Conservation (phyloP, 148 eudicot genomes). For the Drosera capensis region DNA sequence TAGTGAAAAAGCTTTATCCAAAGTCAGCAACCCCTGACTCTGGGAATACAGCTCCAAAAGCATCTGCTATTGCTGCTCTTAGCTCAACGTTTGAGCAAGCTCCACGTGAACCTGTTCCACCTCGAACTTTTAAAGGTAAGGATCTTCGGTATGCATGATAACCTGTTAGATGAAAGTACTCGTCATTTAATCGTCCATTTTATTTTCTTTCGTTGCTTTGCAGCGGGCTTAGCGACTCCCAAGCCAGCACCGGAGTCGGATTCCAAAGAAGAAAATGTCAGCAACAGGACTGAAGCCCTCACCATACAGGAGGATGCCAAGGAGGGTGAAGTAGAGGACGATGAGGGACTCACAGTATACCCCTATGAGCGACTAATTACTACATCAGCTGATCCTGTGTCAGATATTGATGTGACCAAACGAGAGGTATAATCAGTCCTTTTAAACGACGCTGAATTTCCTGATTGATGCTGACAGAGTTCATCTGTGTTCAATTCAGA, state of each 20-base stretch:
- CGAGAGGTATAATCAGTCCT: too few relatives aligned
- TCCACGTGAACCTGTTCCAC: conserved; percentile 37
- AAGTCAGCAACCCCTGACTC: conserved; percentile 63
- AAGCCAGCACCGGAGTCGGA: conserved; percentile 31
- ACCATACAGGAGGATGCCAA: conserved; percentile 57
- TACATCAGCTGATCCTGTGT: conserved; percentile 42
- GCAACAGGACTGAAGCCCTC: conserved; percentile 30
- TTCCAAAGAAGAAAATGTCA: conserved; percentile 41
- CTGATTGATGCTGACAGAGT: too few relatives aligned
- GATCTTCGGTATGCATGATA: too few relatives aligned
- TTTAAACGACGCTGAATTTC: too few relatives aligned
- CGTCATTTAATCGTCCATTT: too few relatives aligned
- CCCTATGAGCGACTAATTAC: conserved; percentile 76
- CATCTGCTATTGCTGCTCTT: conserved; percentile 68
- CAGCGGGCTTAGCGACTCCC: conserved; percentile 43
- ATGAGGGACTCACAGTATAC: conserved; percentile 58
- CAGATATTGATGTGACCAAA: conserved; percentile 81
- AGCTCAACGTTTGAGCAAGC: conserved; percentile 50
- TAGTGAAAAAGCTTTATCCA: conserved; percentile 61
- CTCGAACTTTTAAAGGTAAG: conserved; percentile 69
- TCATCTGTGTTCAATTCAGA: conserved; percentile 42
- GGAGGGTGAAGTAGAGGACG: conserved; percentile 77
- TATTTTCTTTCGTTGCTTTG: conserved; percentile 11
- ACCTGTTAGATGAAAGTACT: too few relatives aligned
- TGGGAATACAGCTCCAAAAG: conserved; percentile 36